phyloP scores from a whole-genome alignment of 441 rosid species.

The Manihot esculenta region DNA sequence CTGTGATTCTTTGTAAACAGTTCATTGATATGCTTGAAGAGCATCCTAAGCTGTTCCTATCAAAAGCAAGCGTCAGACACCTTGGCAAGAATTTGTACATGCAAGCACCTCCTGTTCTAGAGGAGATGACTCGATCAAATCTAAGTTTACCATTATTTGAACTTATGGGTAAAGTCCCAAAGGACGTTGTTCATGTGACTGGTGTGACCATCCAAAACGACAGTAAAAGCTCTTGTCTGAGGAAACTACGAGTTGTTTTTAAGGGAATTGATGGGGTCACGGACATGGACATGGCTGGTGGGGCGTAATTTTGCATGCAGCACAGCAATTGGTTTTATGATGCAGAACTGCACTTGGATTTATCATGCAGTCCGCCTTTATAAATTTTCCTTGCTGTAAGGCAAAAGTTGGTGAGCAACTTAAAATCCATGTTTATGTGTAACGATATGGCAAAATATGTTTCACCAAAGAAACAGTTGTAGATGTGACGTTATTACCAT shows the following conservation, averaged over 20 bases:
- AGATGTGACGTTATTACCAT: not conserved
- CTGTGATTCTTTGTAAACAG: constrained; percentile 35
- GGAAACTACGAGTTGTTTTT: constrained; percentile 63
- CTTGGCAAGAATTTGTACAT: constrained; percentile 68
- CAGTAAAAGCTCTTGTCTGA: constrained; percentile 56
- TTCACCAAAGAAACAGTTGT: not conserved
- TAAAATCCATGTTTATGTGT: not conserved
- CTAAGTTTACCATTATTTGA: constrained; percentile 58
- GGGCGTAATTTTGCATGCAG: constrained; percentile 42
- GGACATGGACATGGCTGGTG: constrained; percentile 82
- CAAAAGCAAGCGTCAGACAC: constrained; percentile 69
- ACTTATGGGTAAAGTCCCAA: constrained; percentile 65
- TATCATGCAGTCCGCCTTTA: not conserved
- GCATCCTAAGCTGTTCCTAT: constrained; percentile 66
- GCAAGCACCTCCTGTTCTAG: constrained; percentile 95
- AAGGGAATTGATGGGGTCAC: constrained; percentile 65
- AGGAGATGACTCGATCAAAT: constrained; percentile 83
- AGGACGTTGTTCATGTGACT: constrained; percentile 61
- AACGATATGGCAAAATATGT: not conserved
- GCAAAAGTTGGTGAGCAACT: constrained; percentile 8
- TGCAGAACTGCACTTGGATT: not conserved
- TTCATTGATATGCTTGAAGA: constrained; percentile 76
- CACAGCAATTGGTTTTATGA: not conserved
- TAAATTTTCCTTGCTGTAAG: not conserved
- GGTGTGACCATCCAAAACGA: constrained; percentile 54